phyloP scores from a whole-genome alignment of 352 stramenopile species.

The Phytophthora pseudosyringae region DNA sequence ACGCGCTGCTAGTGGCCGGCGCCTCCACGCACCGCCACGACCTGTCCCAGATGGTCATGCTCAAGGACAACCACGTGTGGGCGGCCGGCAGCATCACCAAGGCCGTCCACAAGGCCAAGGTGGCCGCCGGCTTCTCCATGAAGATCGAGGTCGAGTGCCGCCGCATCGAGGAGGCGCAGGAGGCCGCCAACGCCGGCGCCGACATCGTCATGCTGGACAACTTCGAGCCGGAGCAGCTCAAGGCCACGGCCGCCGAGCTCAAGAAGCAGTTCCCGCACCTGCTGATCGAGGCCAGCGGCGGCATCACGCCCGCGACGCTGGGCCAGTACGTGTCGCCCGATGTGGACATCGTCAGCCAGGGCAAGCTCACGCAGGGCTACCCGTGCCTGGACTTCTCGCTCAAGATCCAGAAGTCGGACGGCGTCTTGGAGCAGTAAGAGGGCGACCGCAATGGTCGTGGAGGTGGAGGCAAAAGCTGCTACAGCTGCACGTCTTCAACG shows the following conservation, averaged over 20 bases:
- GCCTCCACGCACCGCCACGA: constrained; percentile 95
- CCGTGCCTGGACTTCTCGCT: constrained; percentile 97
- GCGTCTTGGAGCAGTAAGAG: constrained; percentile 51
- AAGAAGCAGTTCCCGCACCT: constrained; percentile 96
- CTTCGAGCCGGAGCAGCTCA: constrained; percentile 93
- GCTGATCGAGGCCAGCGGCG: constrained; percentile 97
- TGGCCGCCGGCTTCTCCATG: constrained; percentile 96
- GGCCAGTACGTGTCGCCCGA: constrained; percentile 92
- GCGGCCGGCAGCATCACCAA: constrained; percentile 94
- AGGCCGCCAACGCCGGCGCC: constrained; percentile 84
- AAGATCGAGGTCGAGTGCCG: constrained; percentile 99
- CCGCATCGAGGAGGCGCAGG: constrained; percentile 92
- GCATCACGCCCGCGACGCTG: constrained; percentile 97
- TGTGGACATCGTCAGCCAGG: constrained; percentile 98
- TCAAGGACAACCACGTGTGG: constrained; percentile 99
- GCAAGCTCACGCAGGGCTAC: constrained; percentile 98
- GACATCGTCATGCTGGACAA: constrained; percentile 99
- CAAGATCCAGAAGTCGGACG: constrained; percentile 94
- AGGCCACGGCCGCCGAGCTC: constrained; percentile 90
- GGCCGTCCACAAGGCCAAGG: constrained; percentile 92
- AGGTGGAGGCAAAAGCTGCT: not conserved
- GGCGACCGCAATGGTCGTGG: not conserved
- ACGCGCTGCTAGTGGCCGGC: constrained; percentile 97
- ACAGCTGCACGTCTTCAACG: constrained; percentile 4
- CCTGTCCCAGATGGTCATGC: constrained; percentile 99